A percentile compares a stretch with the other conserved stretches of the same genome.
Evolutionary conservation across 129 eudicot species (phyloP).

Genomic region (Tagetes erecta): DNA sequence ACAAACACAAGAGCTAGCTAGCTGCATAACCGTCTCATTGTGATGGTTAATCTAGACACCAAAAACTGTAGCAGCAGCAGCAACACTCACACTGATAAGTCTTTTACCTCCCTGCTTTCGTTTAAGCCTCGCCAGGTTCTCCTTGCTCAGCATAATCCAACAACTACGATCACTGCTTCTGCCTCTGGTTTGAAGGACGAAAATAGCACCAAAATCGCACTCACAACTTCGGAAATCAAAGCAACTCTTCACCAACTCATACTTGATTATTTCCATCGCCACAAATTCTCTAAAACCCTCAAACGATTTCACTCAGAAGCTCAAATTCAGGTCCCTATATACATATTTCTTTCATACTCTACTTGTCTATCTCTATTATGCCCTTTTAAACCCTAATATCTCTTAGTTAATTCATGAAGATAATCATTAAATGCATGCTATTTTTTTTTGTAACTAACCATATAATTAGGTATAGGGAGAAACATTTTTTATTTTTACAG

Average conservation of each 20-base stretch:
- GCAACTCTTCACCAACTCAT: slow-evolving; percentile 45
- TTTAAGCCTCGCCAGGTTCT: slow-evolving; percentile 55
- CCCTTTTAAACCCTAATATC: too few relatives aligned
- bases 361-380: too few relatives aligned
- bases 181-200: slow-evolving; percentile 23
- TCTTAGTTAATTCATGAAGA: too few relatives aligned
- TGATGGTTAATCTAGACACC: slow-evolving; percentile 26
- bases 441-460: too few relatives aligned
- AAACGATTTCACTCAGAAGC: slow-evolving; percentile 67
- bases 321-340: slow-evolving; percentile 44
- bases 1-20: background rate
- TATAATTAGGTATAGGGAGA: too few relatives aligned
- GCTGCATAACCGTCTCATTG: slow-evolving; percentile 2
- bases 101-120: slow-evolving; percentile 24
- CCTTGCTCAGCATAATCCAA: slow-evolving; percentile 35
- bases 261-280: slow-evolving; percentile 47
- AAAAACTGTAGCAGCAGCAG: slow-evolving; percentile 26
- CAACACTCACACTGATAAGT: background rate
- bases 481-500: too few relatives aligned
- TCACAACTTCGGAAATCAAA: slow-evolving; percentile 38
- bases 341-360: background rate
- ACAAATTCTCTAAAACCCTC: slow-evolving; percentile 53
- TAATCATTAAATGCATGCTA: too few relatives aligned
- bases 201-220: slow-evolving; percentile 23
- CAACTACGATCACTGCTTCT: slow-evolving; percentile 3